Evolutionary conservation across 768 basidiomycete species (phyloP).

Genomic region (Russula earlei): DNA sequence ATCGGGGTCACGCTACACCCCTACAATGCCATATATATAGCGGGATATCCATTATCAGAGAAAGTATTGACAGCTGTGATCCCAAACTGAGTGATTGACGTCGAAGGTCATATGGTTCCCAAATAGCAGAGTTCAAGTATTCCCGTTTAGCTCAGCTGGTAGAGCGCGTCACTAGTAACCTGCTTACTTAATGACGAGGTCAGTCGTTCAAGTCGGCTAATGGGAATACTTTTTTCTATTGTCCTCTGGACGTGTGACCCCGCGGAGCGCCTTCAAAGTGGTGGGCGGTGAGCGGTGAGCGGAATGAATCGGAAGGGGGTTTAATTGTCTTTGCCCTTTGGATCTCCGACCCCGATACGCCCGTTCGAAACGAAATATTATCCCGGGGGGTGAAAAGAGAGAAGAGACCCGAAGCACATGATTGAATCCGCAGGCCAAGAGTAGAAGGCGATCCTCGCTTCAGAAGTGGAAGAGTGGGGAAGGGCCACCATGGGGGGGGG

Average conservation of each 20-base stretch:
- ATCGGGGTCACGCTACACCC: neutral
- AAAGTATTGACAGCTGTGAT: neutral
- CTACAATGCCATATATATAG: neutral
- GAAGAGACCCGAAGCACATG: too few species aligned
- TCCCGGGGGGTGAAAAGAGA: too few species aligned
- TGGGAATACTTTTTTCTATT: conserved; percentile 21
- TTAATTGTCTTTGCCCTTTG: neutral
- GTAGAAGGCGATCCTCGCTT: too few species aligned
- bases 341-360: neutral
- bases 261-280: conserved; percentile 8
- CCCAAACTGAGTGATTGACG: neutral
- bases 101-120: neutral
- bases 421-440: too few species aligned
- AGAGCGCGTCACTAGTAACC: conserved; percentile 59
- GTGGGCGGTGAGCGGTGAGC: too few species aligned
- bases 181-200: conserved; percentile 42
- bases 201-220: conserved; percentile 55
- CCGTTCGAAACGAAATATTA: too few species aligned
- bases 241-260: neutral
- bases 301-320: too few species aligned
- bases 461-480: too few species aligned
- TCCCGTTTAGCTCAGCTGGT: conserved; percentile 35
- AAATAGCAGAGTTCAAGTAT: neutral
- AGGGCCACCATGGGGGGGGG: too few species aligned
- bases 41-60: neutral